Evolutionary conservation across 208 protist species (phyloP), one percentile per base, ranked within the genome.

Genomic region (Wallacemonas rigidus): DNA sequence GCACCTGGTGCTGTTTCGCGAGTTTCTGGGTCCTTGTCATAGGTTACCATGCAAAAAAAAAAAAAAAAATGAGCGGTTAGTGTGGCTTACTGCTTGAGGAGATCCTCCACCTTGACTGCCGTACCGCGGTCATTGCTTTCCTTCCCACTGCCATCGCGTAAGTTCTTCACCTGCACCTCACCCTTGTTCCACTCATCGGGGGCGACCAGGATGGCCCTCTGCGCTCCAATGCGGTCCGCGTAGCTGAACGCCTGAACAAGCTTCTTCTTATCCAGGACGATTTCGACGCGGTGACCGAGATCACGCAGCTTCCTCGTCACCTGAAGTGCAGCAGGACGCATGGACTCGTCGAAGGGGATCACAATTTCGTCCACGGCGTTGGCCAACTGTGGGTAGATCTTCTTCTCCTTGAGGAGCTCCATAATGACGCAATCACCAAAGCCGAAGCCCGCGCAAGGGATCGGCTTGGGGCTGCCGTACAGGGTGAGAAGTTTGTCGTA

Each of bases 351-450:
- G 82, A 98, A 98, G 2, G 95, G 92, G 63, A 98, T 95, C 38
- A 98, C 90, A 60, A 98, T 79, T 68, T 95, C 91, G 45, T 97
- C 88, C 61, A 95, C 88, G 65, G 80, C 70, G 56, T 91, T 82
- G 39, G 72, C 47, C 38, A 92, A 45, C n/a, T 65, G 15, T 4
- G 82, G 87, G 6, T 98, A 71, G 51, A 96, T 71, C 54, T 89
- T 86, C 87, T 97, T 98, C 51, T 97, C 92, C 72, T 90, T 80
- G 15, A 99, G 87, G 35, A 99, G 84, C 75, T 99, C 97, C 44
- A 95, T 73, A 71, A 99, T 98, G 3, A 99, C 97, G 69, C 94
- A 98, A 80, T 99, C 97, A 44, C 97, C 97, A 71, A 99, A 99
- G 60, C 97, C 97, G 70, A 98, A 99, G 50, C 97, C 96, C 63